phyloP scores from a whole-genome alignment of 176 grass and related monocot genomes.

The Eremochloa ophiuroides region DNA sequence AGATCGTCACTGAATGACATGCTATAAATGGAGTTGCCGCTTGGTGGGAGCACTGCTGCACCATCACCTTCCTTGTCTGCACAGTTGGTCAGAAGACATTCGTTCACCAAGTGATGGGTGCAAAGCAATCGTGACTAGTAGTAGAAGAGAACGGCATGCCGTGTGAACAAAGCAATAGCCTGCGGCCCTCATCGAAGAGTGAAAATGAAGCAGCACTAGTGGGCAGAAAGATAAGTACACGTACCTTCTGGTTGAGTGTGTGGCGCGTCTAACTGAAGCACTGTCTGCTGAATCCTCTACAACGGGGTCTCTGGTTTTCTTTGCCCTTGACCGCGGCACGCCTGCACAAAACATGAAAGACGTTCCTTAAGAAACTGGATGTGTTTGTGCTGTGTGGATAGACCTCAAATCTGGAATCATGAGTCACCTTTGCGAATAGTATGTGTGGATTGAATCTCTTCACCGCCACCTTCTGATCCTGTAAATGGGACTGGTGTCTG shows the following conservation, averaged over 20 bases:
- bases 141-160: background rate
- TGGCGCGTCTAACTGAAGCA: constrained; percentile 26
- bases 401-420: background rate
- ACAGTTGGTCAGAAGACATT: background rate
- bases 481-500: constrained; percentile 30
- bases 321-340: constrained; percentile 23
- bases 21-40: background rate
- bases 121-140: background rate
- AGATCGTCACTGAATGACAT: constrained; percentile 2
- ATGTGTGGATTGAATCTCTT: constrained; percentile 48
- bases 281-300: constrained; percentile 37
- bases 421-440: constrained; percentile 47
- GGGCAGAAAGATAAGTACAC: background rate
- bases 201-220: background rate
- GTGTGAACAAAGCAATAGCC: background rate
- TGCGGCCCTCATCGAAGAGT: background rate
- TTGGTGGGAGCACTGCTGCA: background rate
- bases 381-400: background rate
- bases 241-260: constrained; percentile 53
- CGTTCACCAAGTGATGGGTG: background rate
- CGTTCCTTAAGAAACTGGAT: constrained; percentile 4
- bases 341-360: constrained; percentile 28
- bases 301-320: constrained; percentile 31
- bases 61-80: constrained; percentile 28
- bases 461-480: constrained; percentile 31